A percentile compares a stretch with the other conserved stretches of the same genome.
Evolutionary conservation across 306 rosid genomes (phyloP).

Genomic region (Ormosia emarginata): DNA sequence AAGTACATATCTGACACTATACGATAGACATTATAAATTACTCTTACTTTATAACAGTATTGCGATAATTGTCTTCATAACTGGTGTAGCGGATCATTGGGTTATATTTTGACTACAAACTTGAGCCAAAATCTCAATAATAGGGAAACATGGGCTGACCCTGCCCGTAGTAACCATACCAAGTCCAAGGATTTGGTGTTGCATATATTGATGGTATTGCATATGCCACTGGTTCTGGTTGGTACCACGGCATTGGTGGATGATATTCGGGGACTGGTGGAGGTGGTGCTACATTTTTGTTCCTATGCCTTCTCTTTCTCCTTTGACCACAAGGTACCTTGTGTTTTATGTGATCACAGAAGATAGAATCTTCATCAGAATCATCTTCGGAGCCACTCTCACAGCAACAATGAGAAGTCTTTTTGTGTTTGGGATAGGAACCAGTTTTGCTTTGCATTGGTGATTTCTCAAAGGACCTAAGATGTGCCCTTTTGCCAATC

Average conservation of each 20-base stretch:
- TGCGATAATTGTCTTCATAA: constrained; percentile 25
- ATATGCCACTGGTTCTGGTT: neutral
- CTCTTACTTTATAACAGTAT: neutral
- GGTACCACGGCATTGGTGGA: neutral
- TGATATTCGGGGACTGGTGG: neutral
- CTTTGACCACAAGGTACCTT: neutral
- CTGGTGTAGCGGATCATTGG: constrained; percentile 23
- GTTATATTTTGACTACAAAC: neutral
- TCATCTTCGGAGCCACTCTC: neutral
- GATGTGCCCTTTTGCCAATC: neutral
- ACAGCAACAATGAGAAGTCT: neutral
- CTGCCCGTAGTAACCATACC: no score
- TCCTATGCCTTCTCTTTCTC: neutral
- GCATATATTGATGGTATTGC: neutral
- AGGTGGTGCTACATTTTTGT: neutral
- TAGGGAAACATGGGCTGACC: no score
- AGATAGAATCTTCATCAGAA: neutral
- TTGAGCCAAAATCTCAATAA: neutral
- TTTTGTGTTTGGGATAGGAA: neutral
- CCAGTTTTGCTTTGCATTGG: neutral
- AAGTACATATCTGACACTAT: no score
- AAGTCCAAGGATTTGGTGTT: neutral
- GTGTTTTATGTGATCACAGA: no score
- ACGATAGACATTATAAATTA: no score
- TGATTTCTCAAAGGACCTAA: neutral